phyloP scores from a whole-genome alignment of 805 yeast genomes.

The Myxozyma melibiosi region DNA sequence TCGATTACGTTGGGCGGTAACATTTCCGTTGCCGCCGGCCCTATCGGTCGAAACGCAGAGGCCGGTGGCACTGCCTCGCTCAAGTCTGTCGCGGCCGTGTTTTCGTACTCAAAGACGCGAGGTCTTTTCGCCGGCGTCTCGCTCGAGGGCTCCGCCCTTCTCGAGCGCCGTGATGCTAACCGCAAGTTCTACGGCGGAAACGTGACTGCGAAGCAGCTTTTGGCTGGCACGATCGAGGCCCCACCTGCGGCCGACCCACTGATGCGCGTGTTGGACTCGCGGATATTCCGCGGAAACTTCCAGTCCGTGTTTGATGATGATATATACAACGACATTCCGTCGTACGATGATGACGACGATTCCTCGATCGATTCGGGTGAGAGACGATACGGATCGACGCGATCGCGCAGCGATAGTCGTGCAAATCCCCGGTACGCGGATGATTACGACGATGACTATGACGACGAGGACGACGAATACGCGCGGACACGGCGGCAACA shows the following conservation, averaged over 20 bases:
- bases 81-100: slow-evolving; percentile 84
- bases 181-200: slow-evolving; percentile 88
- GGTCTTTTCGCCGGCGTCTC: slow-evolving; percentile 98
- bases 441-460: slow-evolving; percentile 40
- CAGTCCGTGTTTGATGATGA: slow-evolving; percentile 63
- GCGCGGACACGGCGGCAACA: slow-evolving; percentile 39
- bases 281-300: slow-evolving; percentile 67
- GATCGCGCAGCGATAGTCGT: slow-evolving; percentile 23
- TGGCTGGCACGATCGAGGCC: slow-evolving; percentile 85
- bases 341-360: slow-evolving; percentile 43
- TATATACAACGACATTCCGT: slow-evolving; percentile 75
- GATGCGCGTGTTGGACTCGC: slow-evolving; percentile 80
- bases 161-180: slow-evolving; percentile 98
- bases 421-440: too few species aligned
- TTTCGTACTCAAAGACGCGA: slow-evolving; percentile 91
- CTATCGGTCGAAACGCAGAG: slow-evolving; percentile 95
- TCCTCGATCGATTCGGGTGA: slow-evolving; percentile 25
- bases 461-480: slow-evolving; percentile 49
- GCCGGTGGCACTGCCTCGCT: slow-evolving; percentile 94
- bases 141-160: slow-evolving; percentile 90
- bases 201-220: slow-evolving; percentile 84
- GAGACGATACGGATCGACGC: slow-evolving; percentile 17
- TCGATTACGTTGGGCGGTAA: slow-evolving; percentile 95
- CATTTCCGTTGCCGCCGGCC: slow-evolving; percentile 95
- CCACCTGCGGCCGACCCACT: slow-evolving; percentile 90